Evolutionary conservation across 371 early-diverging fungal species (phyloP), one percentile per base, ranked within the genome.

Genomic region (Mortierella sp.): DNA sequence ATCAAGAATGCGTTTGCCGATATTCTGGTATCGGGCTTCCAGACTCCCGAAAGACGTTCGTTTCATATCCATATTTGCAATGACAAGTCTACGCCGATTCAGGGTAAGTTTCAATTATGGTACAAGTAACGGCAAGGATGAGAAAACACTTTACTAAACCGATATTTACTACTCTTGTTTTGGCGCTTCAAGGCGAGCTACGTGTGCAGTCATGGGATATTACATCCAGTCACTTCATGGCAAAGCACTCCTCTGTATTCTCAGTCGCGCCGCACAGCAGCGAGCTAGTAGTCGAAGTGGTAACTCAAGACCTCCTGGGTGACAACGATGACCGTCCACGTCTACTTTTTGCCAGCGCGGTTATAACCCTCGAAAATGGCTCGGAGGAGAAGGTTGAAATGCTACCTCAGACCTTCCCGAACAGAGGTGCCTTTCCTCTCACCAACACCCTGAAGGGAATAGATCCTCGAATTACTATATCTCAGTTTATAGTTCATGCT

Each of bases 1-100:
- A 60, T 69, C 26, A 59, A 64, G 50, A 57, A 60, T 21, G 59
- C 76, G n/a, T 75, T 75, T 44, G 57, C 60, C 1, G 69, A 69
- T 15, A 34, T 60, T 6, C 37, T 69, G 0, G 60, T 75, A 19
- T 68, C 69, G 1, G 69, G 69, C 15, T 68, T 55, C n/a, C 64
- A 75, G 21, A 43, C 56, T 24, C 32, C 28, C 23, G 60, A 32
- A 15, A 46, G 32, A 17, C 49, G 21, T 6, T 39, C 47, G 1
- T 55, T 70, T 6, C 23, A 50, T 7, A 48, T 70, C 14, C 60
- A 64, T 34, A 19, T 70, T 15, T 60, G 64, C 8, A 70, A 70
- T 24, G 71, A 64, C 31, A 53, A 24, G n/a, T 6, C 53, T 0
- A 12, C 8, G 5, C 11, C 64, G 1, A 47, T 70, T 28, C 43